Evolutionary conservation across 2,329 filamentous ascomycete species (phyloP).

Genomic region (Fusarium fujikuroi): DNA sequence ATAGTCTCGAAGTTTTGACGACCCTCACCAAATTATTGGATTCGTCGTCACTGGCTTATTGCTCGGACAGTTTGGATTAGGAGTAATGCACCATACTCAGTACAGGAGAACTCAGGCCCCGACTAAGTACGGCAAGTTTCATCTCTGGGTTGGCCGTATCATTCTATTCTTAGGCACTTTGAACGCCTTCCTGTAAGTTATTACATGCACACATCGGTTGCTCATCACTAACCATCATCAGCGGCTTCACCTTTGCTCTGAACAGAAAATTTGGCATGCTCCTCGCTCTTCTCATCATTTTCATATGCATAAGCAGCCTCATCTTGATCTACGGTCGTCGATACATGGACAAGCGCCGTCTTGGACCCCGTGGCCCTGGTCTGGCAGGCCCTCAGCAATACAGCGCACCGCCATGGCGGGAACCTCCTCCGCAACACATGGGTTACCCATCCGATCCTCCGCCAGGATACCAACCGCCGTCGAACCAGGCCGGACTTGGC

Average conservation of each 20-base stretch:
- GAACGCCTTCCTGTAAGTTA: conserved; percentile 66
- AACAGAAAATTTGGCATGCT: conserved; percentile 59
- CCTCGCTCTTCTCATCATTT: conserved; percentile 60
- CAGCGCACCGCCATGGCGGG: conserved; percentile 47
- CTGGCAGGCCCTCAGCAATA: conserved; percentile 38
- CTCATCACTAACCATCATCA: conserved; percentile 39
- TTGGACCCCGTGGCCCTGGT: conserved; percentile 28
- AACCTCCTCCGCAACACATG: conserved; percentile 34
- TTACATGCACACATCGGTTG: background rate
- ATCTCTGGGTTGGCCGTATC: conserved; percentile 67
- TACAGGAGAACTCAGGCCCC: conserved; percentile 61
- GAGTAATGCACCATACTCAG: conserved; percentile 65
- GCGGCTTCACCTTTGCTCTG: conserved; percentile 67
- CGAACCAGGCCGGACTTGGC: conserved; percentile 47
- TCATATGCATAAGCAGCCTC: conserved; percentile 54
- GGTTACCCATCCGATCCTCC: conserved; percentile 45
- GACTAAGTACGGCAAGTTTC: conserved; percentile 63
- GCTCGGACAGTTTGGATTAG: conserved; percentile 64
- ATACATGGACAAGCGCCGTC: conserved; percentile 42
- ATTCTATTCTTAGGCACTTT: conserved; percentile 64
- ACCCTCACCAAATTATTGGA: conserved; percentile 68
- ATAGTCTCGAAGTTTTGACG: conserved; percentile 63
- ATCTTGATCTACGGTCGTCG: conserved; percentile 48
- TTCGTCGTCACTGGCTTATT: conserved; percentile 63
- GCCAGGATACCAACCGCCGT: conserved; percentile 49